Evolutionary conservation across 1,284 basidiomycete species (phyloP), one percentile per base, ranked within the genome.

Genomic region (Ganoderma leucocontextum): DNA sequence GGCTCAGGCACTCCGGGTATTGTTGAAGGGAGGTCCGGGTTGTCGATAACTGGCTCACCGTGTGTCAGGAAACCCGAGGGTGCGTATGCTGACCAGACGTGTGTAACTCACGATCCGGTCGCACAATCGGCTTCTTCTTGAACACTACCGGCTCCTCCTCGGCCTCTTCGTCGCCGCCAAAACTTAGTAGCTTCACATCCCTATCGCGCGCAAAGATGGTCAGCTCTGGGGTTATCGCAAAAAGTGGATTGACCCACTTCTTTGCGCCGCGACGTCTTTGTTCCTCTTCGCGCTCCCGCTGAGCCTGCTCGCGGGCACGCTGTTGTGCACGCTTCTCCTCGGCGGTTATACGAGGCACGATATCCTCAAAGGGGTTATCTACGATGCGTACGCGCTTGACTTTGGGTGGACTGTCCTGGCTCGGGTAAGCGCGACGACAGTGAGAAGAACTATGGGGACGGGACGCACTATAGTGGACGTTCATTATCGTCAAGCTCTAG

Each of bases 261-360:
- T 95, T 96, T 0, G 92, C 92, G 10, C 91, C 89, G 76, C 89
- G 91, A 63, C 89, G 85, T 58, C 90, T 84, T 70, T 88, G 87
- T 65, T 88, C 89, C 73, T 93, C 91, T 77, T 96, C 95, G 19
- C 91, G 83, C 76, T 95, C 94, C 59, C 85, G 85, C 74, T 92
- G 92, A 0, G 89, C 89, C 72, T 92, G 87, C 74, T 94, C 87
- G 42, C 89, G 87, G 0, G 96, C 96, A 66, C 87, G 85, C 70
- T 92, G 91, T 78, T 98, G 96, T 0, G 86, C 91, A 53, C 90
- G 87, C 70, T 93, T 92, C 81, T 99, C 96, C 1, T 91, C 94
- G 0, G 95, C 95, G 0, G 97, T 99, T 72, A 98, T 98, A n/a
- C 97, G 91, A 1, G 97, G 97, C 36, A 96, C 87, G 72, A 99